phyloP scores from a whole-genome alignment of 768 basidiomycete species.

The Boletus eberwhitei region DNA sequence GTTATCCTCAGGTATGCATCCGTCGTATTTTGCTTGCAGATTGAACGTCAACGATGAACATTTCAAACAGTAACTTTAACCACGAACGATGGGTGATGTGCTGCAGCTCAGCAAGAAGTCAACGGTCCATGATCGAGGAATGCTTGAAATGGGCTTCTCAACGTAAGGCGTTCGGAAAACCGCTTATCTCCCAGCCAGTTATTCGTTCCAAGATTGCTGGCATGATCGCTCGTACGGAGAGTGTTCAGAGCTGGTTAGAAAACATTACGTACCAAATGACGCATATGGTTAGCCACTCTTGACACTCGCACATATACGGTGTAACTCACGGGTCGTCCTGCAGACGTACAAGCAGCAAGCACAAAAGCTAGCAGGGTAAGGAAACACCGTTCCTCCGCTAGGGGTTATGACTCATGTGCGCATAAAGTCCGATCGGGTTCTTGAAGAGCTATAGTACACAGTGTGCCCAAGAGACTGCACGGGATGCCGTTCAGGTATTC shows the following conservation, averaged over 20 bases:
- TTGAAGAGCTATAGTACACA: constrained; percentile 77
- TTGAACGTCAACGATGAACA: neutral
- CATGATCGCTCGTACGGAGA: constrained; percentile 86
- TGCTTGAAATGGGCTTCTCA: constrained; percentile 89
- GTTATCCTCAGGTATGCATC: constrained; percentile 49
- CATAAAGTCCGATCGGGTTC: constrained; percentile 64
- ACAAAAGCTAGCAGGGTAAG: constrained; percentile 66
- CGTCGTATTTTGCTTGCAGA: neutral
- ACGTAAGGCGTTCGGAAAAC: constrained; percentile 90
- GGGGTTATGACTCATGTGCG: neutral
- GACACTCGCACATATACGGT: neutral
- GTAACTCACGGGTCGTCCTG: constrained; percentile 1
- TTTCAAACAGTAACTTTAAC: constrained; percentile 74
- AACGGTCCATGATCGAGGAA: constrained; percentile 73
- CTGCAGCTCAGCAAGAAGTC: constrained; percentile 67
- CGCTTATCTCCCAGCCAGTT: constrained; percentile 77
- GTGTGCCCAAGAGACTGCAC: constrained; percentile 74
- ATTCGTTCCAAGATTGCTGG: constrained; percentile 82
- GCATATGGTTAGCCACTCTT: constrained; percentile 53
- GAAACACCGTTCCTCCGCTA: neutral
- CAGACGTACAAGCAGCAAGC: constrained; percentile 74
- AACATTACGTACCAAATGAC: constrained; percentile 85
- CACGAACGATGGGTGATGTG: constrained; percentile 94
- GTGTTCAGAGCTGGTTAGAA: constrained; percentile 84
- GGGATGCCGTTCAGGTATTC: constrained; percentile 77